Percentiles rank a stretch among this genome's conserved stretches.
Evolutionary conservation across 176 grass and related monocot species (phyloP).

Genomic region (Oryza rufipogon): DNA sequence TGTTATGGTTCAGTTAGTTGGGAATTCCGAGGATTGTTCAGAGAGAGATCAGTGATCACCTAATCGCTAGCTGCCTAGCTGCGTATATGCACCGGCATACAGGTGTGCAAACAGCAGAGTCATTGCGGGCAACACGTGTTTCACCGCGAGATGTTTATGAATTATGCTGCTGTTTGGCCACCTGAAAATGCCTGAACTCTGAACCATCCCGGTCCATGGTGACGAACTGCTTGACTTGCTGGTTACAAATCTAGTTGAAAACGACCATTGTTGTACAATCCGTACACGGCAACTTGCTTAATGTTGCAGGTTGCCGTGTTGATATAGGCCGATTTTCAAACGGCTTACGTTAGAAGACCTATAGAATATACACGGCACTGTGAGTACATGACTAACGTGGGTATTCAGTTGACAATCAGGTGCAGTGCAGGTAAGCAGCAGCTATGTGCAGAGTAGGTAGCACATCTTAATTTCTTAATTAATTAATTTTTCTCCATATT

Average conservation of each 20-base stretch:
- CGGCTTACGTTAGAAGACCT: not conserved
- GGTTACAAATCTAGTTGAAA: not conserved
- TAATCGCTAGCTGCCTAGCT: not conserved
- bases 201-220: not conserved
- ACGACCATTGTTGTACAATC: not conserved
- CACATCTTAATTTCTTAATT: not conserved
- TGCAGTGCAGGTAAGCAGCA: not conserved
- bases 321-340: not conserved
- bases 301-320: not conserved
- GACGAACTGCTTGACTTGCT: not conserved
- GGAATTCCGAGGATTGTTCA: not conserved
- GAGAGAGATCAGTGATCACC: not conserved
- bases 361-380: not conserved
- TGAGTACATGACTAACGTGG: not conserved
- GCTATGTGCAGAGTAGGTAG: not conserved
- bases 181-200: not conserved
- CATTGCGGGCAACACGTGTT: not conserved
- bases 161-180: not conserved
- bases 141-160: not conserved
- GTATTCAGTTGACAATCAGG: not conserved
- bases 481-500: no score
- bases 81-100: not conserved
- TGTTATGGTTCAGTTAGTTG: not conserved
- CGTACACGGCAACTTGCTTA: not conserved
- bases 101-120: not conserved